Percentiles rank a stretch among this genome's conserved stretches.
These are phyloP conservation scores for Ceriops decandra DNA, from an alignment of 345 rosid genomes.

Conservation along the genomic window DNA sequence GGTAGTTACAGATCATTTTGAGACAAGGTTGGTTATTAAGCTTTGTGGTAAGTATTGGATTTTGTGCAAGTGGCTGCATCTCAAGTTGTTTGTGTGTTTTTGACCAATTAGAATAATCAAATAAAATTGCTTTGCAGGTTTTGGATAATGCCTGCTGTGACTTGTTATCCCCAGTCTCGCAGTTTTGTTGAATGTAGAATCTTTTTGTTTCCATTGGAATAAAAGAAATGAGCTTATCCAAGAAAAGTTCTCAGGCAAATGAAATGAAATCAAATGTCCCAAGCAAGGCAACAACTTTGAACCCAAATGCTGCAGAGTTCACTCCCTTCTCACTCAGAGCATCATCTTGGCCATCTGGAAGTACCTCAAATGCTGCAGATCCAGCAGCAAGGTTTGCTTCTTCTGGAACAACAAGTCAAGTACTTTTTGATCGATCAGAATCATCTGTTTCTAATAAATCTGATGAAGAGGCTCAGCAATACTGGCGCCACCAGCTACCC, in stretches of 20 bases:
- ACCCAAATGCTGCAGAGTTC: slow-evolving; percentile 98
- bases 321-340: slow-evolving; percentile 73
- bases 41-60: slow-evolving; percentile 11
- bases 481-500: slow-evolving; percentile 92
- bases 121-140: slow-evolving; percentile 50
- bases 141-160: slow-evolving; percentile 39
- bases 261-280: slow-evolving; percentile 49
- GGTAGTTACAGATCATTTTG: slow-evolving; percentile 7
- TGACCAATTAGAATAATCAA: slow-evolving; percentile 8
- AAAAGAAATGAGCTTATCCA: slow-evolving; percentile 78
- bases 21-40: slow-evolving; percentile 18
- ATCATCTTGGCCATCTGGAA: slow-evolving; percentile 47
- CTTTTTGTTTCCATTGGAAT: slow-evolving; percentile 23
- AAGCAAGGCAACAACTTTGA: slow-evolving; percentile 64
- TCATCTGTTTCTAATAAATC: slow-evolving; percentile 73
- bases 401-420: slow-evolving; percentile 54
- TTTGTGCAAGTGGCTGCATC: slow-evolving; percentile 15
- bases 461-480: slow-evolving; percentile 91
- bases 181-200: slow-evolving; percentile 28
- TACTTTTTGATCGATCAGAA: slow-evolving; percentile 62
- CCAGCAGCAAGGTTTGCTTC: slow-evolving; percentile 41
- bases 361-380: slow-evolving; percentile 39
- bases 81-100: background rate
- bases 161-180: slow-evolving; percentile 9
- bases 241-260: slow-evolving; percentile 59